Conservation (phyloP, 345 rosid species). For the Acer saccharum region DNA sequence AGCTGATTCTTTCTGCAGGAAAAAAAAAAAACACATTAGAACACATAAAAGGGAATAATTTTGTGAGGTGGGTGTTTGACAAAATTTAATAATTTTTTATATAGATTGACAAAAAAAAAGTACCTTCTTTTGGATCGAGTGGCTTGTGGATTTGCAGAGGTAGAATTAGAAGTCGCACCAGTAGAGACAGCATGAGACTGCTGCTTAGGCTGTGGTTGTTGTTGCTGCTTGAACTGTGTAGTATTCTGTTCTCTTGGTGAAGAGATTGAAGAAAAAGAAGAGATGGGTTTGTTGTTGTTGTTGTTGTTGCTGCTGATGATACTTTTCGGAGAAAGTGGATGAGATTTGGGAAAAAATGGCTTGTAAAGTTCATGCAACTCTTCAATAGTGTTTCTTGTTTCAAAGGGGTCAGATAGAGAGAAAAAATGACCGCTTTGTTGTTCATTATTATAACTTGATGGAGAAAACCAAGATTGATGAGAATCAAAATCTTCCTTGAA, state of each 20-base stretch:
- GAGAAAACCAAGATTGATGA: slow-evolving; percentile 30
- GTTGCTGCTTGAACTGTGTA: slow-evolving; percentile 15
- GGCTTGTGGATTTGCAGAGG: slow-evolving; percentile 44
- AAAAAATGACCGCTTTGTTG: slow-evolving; percentile 20
- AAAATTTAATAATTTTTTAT: neutral
- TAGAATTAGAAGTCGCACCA: slow-evolving; percentile 8
- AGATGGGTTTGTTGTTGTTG: slow-evolving; percentile 20
- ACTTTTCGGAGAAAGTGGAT: slow-evolving; percentile 29
- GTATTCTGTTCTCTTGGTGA: slow-evolving; percentile 28
- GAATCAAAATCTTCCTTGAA: slow-evolving; percentile 27
- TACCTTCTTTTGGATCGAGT: slow-evolving; percentile 93
- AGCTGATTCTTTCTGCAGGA: slow-evolving; percentile 75
- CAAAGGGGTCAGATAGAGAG: slow-evolving; percentile 36
- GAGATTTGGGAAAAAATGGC: slow-evolving; percentile 61
- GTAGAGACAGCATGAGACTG: slow-evolving; percentile 25
- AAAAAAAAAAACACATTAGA: neutral
- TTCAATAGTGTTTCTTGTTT: slow-evolving; percentile 40
- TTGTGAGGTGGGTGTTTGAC: slow-evolving; percentile 6
- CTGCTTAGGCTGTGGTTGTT: slow-evolving; percentile 36
- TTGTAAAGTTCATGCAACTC: slow-evolving; percentile 76
- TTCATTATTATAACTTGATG: slow-evolving; percentile 3
- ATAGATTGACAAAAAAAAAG: too few species aligned
- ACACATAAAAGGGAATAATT: neutral
- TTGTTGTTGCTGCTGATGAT: neutral
- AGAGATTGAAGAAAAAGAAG: slow-evolving; percentile 44